Conservation (phyloP, 805 yeast genomes). For the Huiozyma sinensis region DNA sequence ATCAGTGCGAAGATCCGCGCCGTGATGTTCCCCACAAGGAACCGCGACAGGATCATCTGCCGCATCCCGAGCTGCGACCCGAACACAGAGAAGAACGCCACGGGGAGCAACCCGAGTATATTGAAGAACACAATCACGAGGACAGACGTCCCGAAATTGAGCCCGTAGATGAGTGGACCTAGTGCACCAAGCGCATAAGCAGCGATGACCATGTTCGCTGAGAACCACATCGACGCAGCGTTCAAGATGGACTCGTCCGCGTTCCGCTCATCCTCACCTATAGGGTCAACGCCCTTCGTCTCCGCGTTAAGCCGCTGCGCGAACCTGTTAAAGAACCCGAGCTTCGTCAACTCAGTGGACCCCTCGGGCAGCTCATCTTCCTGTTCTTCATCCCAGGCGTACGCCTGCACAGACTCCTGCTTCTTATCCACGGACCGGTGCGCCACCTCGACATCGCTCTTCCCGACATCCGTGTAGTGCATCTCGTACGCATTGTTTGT, state of each 20-base stretch:
- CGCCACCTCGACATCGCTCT: background rate
- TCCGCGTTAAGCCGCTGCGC: slow-evolving; percentile 34
- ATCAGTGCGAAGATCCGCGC: slow-evolving; percentile 69
- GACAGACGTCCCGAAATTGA: slow-evolving; percentile 30
- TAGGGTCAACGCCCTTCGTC: slow-evolving; percentile 68
- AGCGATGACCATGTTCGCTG: slow-evolving; percentile 82
- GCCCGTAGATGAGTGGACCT: slow-evolving; percentile 50
- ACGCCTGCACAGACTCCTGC: slow-evolving; percentile 28
- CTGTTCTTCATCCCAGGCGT: slow-evolving; percentile 4
- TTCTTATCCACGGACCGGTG: slow-evolving; percentile 39
- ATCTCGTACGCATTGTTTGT: slow-evolving; percentile 2
- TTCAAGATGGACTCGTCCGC: slow-evolving; percentile 53
- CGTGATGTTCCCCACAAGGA: slow-evolving; percentile 61
- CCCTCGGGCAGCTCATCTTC: slow-evolving; percentile 6
- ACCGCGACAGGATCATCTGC: slow-evolving; percentile 75
- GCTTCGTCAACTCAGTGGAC: slow-evolving; percentile 9
- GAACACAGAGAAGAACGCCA: slow-evolving; percentile 70
- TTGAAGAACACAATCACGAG: slow-evolving; percentile 11
- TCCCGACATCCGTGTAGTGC: slow-evolving; percentile 1
- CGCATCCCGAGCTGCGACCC: slow-evolving; percentile 82
- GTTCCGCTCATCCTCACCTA: slow-evolving; percentile 67
- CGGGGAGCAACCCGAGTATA: slow-evolving; percentile 58
- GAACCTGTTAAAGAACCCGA: slow-evolving; percentile 15
- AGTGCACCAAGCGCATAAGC: slow-evolving; percentile 69
- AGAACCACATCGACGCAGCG: slow-evolving; percentile 83